Conservation (phyloP, 495 filamentous ascomycete genomes). For the Talaromyces adpressus region DNA sequence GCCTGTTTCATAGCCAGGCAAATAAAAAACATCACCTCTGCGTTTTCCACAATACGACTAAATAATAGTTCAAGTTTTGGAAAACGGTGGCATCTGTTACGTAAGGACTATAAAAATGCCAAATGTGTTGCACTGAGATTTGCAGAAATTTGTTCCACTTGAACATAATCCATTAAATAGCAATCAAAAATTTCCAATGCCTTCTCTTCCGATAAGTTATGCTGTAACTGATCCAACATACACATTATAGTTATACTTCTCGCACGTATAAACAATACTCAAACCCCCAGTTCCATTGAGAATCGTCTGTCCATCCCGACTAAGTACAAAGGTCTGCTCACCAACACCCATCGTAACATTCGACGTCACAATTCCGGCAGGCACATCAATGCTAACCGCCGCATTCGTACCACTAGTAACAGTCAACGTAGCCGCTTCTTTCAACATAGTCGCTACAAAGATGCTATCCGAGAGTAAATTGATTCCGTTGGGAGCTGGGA, state of each 20-base stretch:
- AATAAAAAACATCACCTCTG: too few species aligned
- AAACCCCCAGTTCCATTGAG: conserved; percentile 35
- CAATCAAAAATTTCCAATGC: too few species aligned
- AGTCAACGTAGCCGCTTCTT: conserved; percentile 31
- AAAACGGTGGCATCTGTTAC: too few species aligned
- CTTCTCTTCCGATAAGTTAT: background rate
- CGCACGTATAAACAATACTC: conserved; percentile 39
- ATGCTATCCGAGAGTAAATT: conserved; percentile 41
- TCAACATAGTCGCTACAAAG: conserved; percentile 49
- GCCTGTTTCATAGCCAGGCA: too few species aligned
- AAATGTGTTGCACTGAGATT: too few species aligned
- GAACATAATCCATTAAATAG: too few species aligned
- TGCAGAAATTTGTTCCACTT: too few species aligned
- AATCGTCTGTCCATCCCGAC: conserved; percentile 31
- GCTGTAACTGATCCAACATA: conserved; percentile 25
- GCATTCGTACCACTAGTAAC: conserved; percentile 43
- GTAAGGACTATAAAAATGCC: too few species aligned
- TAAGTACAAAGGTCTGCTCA: conserved; percentile 41
- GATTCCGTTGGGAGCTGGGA: conserved; percentile 42
- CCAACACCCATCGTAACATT: conserved; percentile 46
- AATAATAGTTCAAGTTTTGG: too few species aligned
- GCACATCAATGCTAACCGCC: conserved; percentile 23
- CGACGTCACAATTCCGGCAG: conserved; percentile 31
- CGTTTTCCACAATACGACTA: too few species aligned
- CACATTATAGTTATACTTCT: conserved; percentile 56